Percentiles rank a stretch among this genome's conserved stretches.
phyloP scores from a whole-genome alignment of 495 filamentous ascomycete genomes.

The Halenospora varia region DNA sequence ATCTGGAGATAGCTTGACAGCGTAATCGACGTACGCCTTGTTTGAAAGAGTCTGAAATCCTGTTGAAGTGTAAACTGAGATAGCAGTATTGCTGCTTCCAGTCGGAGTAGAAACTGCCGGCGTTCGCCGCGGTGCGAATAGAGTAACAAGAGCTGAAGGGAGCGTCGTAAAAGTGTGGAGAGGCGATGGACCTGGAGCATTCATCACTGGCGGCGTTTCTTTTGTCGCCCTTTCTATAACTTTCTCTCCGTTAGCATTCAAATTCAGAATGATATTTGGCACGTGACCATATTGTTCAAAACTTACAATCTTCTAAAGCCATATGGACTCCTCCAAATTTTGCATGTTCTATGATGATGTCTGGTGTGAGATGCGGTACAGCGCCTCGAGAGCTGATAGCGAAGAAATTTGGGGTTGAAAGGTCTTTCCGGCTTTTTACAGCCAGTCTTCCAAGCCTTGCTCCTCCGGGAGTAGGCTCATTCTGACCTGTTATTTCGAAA shows the following conservation, averaged over 20 bases:
- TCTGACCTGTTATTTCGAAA: constrained; percentile 12
- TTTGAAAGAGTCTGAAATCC: constrained; percentile 71
- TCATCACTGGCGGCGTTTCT: constrained; percentile 37
- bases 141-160: constrained; percentile 47
- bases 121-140: constrained; percentile 76
- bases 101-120: constrained; percentile 70
- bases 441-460: constrained; percentile 60
- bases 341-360: constrained; percentile 66
- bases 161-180: constrained; percentile 70
- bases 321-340: constrained; percentile 67
- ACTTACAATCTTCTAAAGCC: constrained; percentile 90
- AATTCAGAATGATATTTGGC: not conserved
- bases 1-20: constrained; percentile 66
- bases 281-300: constrained; percentile 11
- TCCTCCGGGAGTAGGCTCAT: constrained; percentile 12
- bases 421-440: constrained; percentile 50
- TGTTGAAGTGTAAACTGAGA: constrained; percentile 76
- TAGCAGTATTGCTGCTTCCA: constrained; percentile 65
- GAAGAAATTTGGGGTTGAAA: constrained; percentile 80
- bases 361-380: constrained; percentile 84
- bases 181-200: constrained; percentile 36
- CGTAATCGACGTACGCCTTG: constrained; percentile 60
- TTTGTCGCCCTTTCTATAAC: constrained; percentile 68
- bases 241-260: constrained; percentile 40
- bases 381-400: constrained; percentile 75